A percentile compares a stretch with the other conserved stretches of the same genome.
Conservation (phyloP, 2,329 filamentous ascomycete species). For the Penicillium hesseltinei region DNA sequence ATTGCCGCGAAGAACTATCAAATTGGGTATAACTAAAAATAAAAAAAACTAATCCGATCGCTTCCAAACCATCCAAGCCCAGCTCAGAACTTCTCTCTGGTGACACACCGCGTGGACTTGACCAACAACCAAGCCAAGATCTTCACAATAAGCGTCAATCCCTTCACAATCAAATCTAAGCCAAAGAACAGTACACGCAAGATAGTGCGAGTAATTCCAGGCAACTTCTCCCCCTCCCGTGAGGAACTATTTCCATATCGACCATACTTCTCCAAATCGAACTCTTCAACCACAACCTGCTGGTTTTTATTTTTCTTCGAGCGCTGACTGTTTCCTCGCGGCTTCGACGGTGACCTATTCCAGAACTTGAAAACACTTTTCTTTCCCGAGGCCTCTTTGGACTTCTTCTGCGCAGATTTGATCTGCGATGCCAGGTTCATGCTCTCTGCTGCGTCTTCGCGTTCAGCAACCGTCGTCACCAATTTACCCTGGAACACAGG, state of each 20-base stretch:
- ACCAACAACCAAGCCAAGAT: slow-evolving; percentile 45
- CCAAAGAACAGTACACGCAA: slow-evolving; percentile 41
- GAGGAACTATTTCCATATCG: slow-evolving; percentile 38
- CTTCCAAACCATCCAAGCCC: slow-evolving; percentile 6
- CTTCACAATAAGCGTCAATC: slow-evolving; percentile 40
- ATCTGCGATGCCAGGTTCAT: slow-evolving; percentile 37
- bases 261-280: slow-evolving; percentile 47
- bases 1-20: slow-evolving; percentile 1
- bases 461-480: slow-evolving; percentile 42
- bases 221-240: slow-evolving; percentile 41
- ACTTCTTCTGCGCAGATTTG: slow-evolving; percentile 24
- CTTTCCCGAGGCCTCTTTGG: slow-evolving; percentile 7
- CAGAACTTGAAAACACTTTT: slow-evolving; percentile 22
- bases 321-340: background rate
- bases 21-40: slow-evolving; percentile 13
- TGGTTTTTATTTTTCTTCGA: slow-evolving; percentile 28
- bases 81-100: slow-evolving; percentile 43
- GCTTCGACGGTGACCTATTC: slow-evolving; percentile 3
- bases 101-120: slow-evolving; percentile 38
- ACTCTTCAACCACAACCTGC: slow-evolving; percentile 41
- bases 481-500: slow-evolving; percentile 29
- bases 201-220: slow-evolving; percentile 34
- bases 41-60: background rate
- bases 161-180: slow-evolving; percentile 39
- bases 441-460: slow-evolving; percentile 43